These are phyloP conservation scores for Hypoxylon rickii DNA, from an alignment of 495 filamentous ascomycete species.

Conservation along the genomic window DNA sequence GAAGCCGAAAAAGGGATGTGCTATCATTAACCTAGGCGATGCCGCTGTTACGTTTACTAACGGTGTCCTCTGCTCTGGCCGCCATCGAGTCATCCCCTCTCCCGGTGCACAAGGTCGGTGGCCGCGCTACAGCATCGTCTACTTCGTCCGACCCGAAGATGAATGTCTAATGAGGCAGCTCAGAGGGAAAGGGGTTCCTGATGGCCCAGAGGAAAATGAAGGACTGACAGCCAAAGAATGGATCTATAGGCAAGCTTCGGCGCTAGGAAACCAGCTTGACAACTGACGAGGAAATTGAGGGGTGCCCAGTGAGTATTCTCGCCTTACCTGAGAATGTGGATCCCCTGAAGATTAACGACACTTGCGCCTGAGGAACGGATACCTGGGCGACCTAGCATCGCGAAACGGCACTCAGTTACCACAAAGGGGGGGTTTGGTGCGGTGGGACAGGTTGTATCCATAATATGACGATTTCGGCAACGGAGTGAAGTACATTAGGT, in stretches of 20 bases:
- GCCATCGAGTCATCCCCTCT: constrained; percentile 64
- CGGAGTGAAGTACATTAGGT: too few species aligned
- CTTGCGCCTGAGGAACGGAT: not conserved
- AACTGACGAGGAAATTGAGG: not conserved
- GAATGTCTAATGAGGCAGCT: constrained; percentile 54
- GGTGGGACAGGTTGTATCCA: too few species aligned
- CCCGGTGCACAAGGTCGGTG: constrained; percentile 57
- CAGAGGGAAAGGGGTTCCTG: constrained; percentile 40
- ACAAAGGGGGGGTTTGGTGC: too few species aligned
- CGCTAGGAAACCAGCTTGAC: constrained; percentile 21
- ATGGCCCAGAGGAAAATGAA: constrained; percentile 23
- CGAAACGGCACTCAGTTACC: too few species aligned
- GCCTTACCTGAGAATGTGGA: too few species aligned
- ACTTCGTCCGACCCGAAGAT: constrained; percentile 65
- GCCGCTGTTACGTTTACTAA: constrained; percentile 67
- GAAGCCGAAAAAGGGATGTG: constrained; percentile 58
- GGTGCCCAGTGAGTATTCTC: not conserved
- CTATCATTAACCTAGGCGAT: constrained; percentile 69
- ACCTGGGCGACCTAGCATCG: too few species aligned
- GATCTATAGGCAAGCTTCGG: constrained; percentile 20
- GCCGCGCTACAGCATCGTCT: constrained; percentile 63
- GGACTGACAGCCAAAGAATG: constrained; percentile 34
- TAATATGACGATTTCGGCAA: too few species aligned
- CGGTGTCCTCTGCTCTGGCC: constrained; percentile 63
- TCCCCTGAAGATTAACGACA: too few species aligned